phyloP scores from a whole-genome alignment of 768 basidiomycete genomes.

The Dacryopinax spathularia region DNA sequence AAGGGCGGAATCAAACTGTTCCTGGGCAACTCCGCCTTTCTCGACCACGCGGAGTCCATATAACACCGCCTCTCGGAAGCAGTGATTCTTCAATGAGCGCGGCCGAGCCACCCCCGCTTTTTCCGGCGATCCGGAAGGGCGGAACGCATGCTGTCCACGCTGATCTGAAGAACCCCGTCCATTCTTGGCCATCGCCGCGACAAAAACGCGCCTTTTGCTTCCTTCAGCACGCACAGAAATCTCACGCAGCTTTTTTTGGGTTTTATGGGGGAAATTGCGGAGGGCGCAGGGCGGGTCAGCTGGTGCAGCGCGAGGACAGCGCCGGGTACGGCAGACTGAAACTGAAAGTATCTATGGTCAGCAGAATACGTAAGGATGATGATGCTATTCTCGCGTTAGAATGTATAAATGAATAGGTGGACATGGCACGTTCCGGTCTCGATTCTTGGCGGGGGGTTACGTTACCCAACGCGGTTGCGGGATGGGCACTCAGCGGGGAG shows the following conservation, averaged over 20 bases:
- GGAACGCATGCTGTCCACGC: too few species aligned
- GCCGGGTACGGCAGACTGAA: too few species aligned
- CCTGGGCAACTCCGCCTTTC: neutral
- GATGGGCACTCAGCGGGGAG: neutral
- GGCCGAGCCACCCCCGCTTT: conserved; percentile 3
- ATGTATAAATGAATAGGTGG: neutral
- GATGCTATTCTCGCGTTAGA: neutral
- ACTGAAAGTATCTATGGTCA: too few species aligned
- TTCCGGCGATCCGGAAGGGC: neutral
- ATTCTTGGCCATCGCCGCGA: too few species aligned
- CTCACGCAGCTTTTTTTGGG: neutral
- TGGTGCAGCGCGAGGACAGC: too few species aligned
- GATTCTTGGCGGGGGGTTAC: neutral
- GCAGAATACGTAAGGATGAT: neutral
- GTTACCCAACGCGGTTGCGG: neutral
- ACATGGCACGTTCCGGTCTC: neutral
- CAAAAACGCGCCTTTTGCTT: too few species aligned
- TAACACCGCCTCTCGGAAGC: neutral
- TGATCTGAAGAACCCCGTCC: too few species aligned
- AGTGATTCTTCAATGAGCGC: too few species aligned
- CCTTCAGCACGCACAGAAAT: too few species aligned
- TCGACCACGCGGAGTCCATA: neutral
- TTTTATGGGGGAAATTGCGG: neutral
- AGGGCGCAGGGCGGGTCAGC: neutral
- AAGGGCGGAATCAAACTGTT: too few species aligned